Evolutionary conservation across 2,329 filamentous ascomycete species (phyloP).

Genomic region (Diaporthe australafricana): DNA sequence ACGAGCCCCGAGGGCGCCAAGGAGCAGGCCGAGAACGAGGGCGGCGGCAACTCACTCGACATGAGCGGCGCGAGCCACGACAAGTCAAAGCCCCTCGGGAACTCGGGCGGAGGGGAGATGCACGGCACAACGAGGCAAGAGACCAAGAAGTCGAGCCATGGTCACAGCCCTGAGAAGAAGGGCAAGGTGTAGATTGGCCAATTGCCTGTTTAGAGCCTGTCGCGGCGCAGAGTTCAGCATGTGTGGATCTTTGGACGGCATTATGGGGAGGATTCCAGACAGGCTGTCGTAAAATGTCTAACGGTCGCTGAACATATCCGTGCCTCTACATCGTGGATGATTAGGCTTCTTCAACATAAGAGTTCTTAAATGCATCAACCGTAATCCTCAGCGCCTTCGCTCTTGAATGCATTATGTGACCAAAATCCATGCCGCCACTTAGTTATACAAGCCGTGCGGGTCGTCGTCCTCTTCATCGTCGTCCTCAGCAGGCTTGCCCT

Average conservation of each 20-base stretch:
- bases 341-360: background rate
- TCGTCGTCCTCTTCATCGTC: conserved; percentile 68
- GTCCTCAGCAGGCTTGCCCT: conserved; percentile 58
- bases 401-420: background rate
- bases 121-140: conserved; percentile 46
- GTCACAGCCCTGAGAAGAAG: conserved; percentile 47
- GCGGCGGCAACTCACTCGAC: conserved; percentile 51
- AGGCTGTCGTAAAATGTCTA: background rate
- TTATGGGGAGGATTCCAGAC: background rate
- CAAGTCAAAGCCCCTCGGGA: conserved; percentile 53
- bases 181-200: conserved; percentile 41
- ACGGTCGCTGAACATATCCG: background rate
- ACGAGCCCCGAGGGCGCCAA: conserved; percentile 75
- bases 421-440: background rate
- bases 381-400: conserved; percentile 26
- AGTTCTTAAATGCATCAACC: background rate
- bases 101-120: conserved; percentile 48
- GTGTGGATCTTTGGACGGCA: background rate
- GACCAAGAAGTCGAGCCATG: conserved; percentile 49
- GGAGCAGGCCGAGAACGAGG: conserved; percentile 51
- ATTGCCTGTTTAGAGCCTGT: background rate
- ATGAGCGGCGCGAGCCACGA: conserved; percentile 58
- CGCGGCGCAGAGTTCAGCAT: background rate
- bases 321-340: background rate
- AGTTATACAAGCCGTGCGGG: conserved; percentile 60